These are phyloP conservation scores for Telopea speciosissima DNA, from an alignment of 177 flowering plant genomes.

Conservation along the genomic window DNA sequence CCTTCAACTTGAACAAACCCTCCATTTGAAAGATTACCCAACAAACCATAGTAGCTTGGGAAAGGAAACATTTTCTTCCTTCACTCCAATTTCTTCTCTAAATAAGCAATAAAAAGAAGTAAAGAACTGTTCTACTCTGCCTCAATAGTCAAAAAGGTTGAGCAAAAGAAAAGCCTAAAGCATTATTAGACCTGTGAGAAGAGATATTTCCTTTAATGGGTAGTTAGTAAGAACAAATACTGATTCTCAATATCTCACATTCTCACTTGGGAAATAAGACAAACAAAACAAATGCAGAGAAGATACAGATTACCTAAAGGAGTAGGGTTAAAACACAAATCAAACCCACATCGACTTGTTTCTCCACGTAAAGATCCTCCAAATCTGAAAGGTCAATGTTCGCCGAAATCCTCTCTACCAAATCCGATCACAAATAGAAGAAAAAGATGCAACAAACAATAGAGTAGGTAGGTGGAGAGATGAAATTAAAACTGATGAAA, in stretches of 20 bases:
- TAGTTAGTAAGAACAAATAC: not conserved
- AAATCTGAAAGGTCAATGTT: not conserved
- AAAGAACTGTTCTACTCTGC: not conserved
- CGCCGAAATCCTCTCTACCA: conserved; percentile 4
- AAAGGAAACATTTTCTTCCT: conserved; percentile 9
- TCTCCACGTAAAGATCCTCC: conserved; percentile 24
- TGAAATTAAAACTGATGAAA: too few relatives aligned
- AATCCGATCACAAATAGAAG: not conserved
- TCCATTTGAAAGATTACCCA: not conserved
- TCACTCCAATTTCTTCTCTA: not conserved
- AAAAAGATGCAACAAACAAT: too few relatives aligned
- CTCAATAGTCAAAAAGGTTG: not conserved
- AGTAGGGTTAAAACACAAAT: not conserved
- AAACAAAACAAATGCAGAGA: too few relatives aligned
- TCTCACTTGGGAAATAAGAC: too few relatives aligned
- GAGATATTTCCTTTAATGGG: not conserved
- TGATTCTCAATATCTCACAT: not conserved
- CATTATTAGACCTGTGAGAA: not conserved
- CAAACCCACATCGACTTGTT: conserved; percentile 24
- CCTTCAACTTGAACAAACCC: not conserved
- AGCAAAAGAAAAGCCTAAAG: not conserved
- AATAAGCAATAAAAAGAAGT: not conserved
- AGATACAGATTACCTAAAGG: too few relatives aligned
- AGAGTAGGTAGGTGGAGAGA: too few relatives aligned
- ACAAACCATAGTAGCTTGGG: not conserved